Evolutionary conservation across 139 green algal genomes (phyloP).

Genomic region (Asterochloris sp.): DNA sequence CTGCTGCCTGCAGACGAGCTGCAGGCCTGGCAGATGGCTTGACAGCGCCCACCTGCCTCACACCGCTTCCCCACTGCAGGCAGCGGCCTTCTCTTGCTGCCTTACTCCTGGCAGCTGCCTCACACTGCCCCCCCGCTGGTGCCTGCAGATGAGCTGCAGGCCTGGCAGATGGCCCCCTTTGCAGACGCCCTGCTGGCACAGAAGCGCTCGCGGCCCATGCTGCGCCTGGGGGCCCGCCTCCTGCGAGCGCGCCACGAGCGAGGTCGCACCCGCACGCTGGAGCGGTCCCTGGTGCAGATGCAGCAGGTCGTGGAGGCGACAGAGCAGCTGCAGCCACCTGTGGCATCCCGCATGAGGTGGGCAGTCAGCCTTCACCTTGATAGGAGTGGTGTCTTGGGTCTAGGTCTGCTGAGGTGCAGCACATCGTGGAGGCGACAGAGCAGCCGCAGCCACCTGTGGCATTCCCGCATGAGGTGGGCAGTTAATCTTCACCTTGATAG

Average conservation of each 20-base stretch:
- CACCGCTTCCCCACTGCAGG: no score
- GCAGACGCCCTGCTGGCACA: conserved; percentile 75
- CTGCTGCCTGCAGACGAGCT: conserved; percentile 18
- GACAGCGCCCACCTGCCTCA: no score
- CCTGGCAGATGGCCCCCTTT: conserved; percentile 79
- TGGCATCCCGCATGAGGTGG: conserved; percentile 22
- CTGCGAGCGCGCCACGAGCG: conserved; percentile 61
- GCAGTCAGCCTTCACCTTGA: background rate
- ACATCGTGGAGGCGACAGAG: conserved; percentile 38
- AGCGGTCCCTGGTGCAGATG: conserved; percentile 70
- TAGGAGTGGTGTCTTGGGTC: background rate
- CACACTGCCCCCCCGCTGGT: no score
- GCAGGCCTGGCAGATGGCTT: conserved; percentile 66
- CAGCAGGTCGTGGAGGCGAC: conserved; percentile 54
- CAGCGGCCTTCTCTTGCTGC: no score
- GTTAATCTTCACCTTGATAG: background rate
- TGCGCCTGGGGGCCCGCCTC: conserved; percentile 30
- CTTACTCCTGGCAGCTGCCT: no score
- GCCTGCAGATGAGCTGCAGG: conserved; percentile 29
- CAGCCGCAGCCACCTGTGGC: background rate
- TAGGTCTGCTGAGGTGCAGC: background rate
- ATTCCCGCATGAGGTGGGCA: conserved; percentile 24
- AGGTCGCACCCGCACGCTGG: conserved; percentile 63
- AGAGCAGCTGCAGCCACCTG: background rate
- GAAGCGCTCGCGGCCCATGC: conserved; percentile 34